A percentile compares a stretch with the other conserved stretches of the same genome.
Conservation (phyloP, 345 rosid species). For the Erodium maritimum region DNA sequence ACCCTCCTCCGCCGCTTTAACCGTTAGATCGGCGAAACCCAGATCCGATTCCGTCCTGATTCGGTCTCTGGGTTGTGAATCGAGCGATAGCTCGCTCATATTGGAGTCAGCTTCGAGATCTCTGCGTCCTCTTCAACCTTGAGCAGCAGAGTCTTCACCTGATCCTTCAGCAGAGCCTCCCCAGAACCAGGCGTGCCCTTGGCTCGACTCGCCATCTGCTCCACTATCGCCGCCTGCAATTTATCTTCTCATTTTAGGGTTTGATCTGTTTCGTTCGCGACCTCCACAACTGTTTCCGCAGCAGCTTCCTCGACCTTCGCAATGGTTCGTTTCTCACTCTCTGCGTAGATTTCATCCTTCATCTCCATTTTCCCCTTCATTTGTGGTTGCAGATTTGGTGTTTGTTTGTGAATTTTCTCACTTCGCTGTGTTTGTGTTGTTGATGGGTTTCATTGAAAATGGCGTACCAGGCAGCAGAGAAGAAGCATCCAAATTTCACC, state of each 20-base stretch:
- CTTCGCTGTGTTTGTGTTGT: background rate
- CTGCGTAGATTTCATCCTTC: background rate
- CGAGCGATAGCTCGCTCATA: too few species aligned
- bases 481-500: constrained; percentile 9
- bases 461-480: constrained; percentile 22
- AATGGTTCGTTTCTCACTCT: background rate
- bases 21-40: too few species aligned
- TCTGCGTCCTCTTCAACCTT: constrained; percentile 66
- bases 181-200: constrained; percentile 68
- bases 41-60: too few species aligned
- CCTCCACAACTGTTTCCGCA: background rate
- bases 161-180: constrained; percentile 74
- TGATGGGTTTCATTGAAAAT: background rate
- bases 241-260: background rate
- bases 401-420: background rate
- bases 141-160: constrained; percentile 64
- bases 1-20: too few species aligned
- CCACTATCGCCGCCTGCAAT: constrained; percentile 20
- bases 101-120: constrained; percentile 31
- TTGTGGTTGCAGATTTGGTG: background rate
- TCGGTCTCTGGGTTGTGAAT: too few species aligned
- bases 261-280: background rate
- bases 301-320: background rate
- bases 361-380: background rate
- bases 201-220: constrained; percentile 32